phyloP scores from a whole-genome alignment of 169 alveolate species.

The Eimeria sp. region DNA sequence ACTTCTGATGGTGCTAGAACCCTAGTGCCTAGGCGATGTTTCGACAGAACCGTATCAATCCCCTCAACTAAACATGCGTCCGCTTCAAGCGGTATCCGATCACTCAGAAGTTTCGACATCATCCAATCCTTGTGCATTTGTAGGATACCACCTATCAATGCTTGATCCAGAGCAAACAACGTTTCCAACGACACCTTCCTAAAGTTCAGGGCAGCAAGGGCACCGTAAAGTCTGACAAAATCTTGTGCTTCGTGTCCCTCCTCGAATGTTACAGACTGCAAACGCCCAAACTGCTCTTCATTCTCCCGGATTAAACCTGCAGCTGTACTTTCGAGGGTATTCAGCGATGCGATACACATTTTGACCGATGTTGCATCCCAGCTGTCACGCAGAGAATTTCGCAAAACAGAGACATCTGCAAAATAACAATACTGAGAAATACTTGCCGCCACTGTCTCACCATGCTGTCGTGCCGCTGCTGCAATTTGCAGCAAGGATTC shows the following conservation, averaged over 20 bases:
- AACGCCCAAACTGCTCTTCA: not conserved
- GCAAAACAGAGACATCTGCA: not conserved
- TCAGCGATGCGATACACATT: not conserved
- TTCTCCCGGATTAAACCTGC: not conserved
- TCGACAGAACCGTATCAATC: not conserved
- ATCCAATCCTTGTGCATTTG: not conserved
- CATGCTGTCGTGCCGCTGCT: not conserved
- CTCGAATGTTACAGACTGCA: not conserved
- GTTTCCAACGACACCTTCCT: not conserved
- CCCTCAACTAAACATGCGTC: not conserved
- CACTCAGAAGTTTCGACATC: not conserved
- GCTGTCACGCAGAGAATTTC: not conserved
- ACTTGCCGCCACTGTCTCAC: not conserved
- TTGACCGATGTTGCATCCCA: not conserved
- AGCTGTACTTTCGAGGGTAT: not conserved
- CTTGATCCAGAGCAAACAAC: not conserved
- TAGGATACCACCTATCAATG: not conserved
- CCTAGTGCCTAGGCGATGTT: not conserved
- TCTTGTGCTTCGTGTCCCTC: not conserved
- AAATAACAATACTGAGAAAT: not conserved
- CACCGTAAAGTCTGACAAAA: not conserved
- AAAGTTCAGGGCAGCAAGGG: not conserved
- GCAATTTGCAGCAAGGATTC: not conserved
- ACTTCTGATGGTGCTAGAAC: not conserved
- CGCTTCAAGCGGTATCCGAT: not conserved